Base-by-base conservation (phyloP, 345 rosid genomes). In the Hypericum androsaemum region DNA sequence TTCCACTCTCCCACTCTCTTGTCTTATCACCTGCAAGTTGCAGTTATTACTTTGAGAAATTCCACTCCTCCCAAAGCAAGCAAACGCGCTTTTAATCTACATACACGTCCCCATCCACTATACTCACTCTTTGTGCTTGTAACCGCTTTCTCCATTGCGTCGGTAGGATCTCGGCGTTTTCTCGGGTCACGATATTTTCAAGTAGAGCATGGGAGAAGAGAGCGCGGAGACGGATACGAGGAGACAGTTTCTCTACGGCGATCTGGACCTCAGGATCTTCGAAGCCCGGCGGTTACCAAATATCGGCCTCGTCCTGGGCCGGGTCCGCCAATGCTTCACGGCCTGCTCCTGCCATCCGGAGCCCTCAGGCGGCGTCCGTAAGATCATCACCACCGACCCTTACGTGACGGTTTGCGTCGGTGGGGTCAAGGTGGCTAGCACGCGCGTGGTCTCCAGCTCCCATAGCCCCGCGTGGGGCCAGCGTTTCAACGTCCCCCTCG, bases 341-440 rank as follows among this genome's bases (percentile, higher is more conserved):
- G 69, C 75, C 0, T 69, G 52, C 61, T 6, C 46, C 16, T 7
- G 53, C 5, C 11, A 35, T 4, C 52, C 40, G 43, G 50, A 13
- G 13, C 54, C 15, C 44, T 38, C 39, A 37, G 57, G 12, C 43
- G 66, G 41, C 28, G 71, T 50, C 17, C 64, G 57, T 37, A 76
- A 70, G 49, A 82, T 82, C 60, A 80, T 86, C 53, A 86, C 89
- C 39, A 86, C 89, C 66, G 95, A 89, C 36, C 95, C 97, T 3
- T 89, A 89, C 64, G 95, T 86, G 11, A 81, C 84, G 4, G 92
- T 83, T 43, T 76, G 85, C 53, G 52, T 86, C 5, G 79, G 77
- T 0, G 87, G 82, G 5, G 92, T 85, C 6, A 86, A 76, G 37
- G 88, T 89, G 35, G 97, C 95, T 0, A 85, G 94, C n/a, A 89